Evolutionary conservation across 768 basidiomycete species (phyloP).

Genomic region (Lactarius deliciosus): DNA sequence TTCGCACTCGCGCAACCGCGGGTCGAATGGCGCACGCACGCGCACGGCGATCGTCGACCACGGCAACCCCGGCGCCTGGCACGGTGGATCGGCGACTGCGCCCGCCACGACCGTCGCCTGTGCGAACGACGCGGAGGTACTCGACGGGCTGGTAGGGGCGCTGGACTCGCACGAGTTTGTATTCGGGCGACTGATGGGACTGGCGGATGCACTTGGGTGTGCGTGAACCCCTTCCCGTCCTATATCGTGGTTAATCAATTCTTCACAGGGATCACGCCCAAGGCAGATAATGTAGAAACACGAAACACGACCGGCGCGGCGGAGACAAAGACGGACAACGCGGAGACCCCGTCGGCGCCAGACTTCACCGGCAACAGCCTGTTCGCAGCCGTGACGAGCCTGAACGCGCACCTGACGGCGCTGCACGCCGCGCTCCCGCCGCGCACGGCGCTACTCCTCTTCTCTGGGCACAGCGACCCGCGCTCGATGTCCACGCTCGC

Average conservation of each 20-base stretch:
- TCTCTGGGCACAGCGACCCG: constrained; percentile 90
- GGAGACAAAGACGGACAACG: constrained; percentile 15
- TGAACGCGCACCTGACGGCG: constrained; percentile 60
- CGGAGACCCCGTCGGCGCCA: constrained; percentile 28
- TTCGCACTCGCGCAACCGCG: constrained; percentile 33
- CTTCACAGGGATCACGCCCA: constrained; percentile 60
- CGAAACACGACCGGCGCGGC: neutral
- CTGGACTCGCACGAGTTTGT: constrained; percentile 71
- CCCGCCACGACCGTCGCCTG: constrained; percentile 69
- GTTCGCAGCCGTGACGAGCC: constrained; percentile 37
- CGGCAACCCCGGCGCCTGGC: constrained; percentile 81
- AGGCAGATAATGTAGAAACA: constrained; percentile 36
- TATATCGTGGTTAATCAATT: neutral
- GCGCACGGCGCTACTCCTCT: constrained; percentile 78
- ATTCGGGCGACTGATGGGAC: constrained; percentile 77
- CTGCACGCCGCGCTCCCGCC: constrained; percentile 72
- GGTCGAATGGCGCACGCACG: constrained; percentile 36
- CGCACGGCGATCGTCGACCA: constrained; percentile 78
- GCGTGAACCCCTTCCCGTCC: constrained; percentile 34
- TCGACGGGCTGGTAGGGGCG: constrained; percentile 63
- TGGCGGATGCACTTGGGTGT: constrained; percentile 86
- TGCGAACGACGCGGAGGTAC: constrained; percentile 71
- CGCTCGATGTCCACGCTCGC: constrained; percentile 67
- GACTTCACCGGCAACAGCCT: neutral
- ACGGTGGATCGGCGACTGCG: constrained; percentile 66